These are phyloP conservation scores for Porogramme epimiltina DNA, from an alignment of 1,284 basidiomycete genomes.

Conservation along the genomic window DNA sequence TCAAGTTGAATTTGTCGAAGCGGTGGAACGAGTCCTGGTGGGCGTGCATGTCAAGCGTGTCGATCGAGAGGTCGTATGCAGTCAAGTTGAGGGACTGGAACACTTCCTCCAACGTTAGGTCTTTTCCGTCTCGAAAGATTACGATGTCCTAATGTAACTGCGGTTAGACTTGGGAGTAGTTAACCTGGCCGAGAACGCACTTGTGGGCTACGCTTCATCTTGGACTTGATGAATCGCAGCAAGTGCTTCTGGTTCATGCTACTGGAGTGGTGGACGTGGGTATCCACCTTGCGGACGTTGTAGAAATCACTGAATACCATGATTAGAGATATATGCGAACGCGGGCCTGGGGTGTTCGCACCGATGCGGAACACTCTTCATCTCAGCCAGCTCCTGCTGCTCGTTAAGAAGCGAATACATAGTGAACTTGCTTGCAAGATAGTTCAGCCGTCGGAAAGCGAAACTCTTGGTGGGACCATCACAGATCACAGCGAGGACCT, in stretches of 20 bases:
- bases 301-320: slow-evolving; percentile 86
- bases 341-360: slow-evolving; percentile 30
- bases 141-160: slow-evolving; percentile 78
- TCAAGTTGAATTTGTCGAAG: slow-evolving; percentile 95
- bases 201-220: slow-evolving; percentile 85
- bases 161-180: not conserved
- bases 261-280: slow-evolving; percentile 98
- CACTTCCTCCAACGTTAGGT: slow-evolving; percentile 90
- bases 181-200: slow-evolving; percentile 40
- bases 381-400: slow-evolving; percentile 92
- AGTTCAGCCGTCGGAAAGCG: slow-evolving; percentile 92
- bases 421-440: slow-evolving; percentile 93
- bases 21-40: slow-evolving; percentile 98
- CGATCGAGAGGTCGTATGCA: slow-evolving; percentile 98
- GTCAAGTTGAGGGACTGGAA: slow-evolving; percentile 95
- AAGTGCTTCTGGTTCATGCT: slow-evolving; percentile 99
- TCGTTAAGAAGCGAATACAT: slow-evolving; percentile 95
- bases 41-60: slow-evolving; percentile 99
- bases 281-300: slow-evolving; percentile 97
- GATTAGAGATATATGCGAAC: not conserved
- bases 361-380: slow-evolving; percentile 89
- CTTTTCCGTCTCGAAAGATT: slow-evolving; percentile 90
- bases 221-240: slow-evolving; percentile 98
- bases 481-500: slow-evolving; percentile 81
- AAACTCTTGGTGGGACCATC: slow-evolving; percentile 97